Percentiles rank a stretch among this genome's conserved stretches.
These are phyloP conservation scores for Leccinellum luteum DNA, from an alignment of 768 basidiomycete species.

Conservation along the genomic window DNA sequence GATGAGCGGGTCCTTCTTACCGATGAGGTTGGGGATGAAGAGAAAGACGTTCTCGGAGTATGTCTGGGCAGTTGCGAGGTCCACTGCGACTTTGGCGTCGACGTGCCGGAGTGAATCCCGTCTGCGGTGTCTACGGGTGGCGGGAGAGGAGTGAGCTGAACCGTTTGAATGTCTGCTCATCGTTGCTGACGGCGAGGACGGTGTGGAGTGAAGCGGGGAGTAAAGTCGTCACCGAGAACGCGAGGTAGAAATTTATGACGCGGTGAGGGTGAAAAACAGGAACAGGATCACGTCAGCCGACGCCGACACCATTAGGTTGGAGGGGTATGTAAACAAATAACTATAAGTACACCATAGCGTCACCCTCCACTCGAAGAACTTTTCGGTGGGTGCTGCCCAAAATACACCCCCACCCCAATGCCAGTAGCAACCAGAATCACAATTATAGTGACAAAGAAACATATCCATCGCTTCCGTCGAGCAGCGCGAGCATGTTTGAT, in stretches of 20 bases:
- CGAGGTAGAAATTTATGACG: conserved; percentile 16
- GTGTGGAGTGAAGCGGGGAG: too few species aligned
- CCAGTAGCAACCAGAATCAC: conserved; percentile 50
- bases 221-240: too few species aligned
- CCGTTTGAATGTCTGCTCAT: conserved; percentile 28
- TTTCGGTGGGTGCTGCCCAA: conserved; percentile 8
- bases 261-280: conserved; percentile 13
- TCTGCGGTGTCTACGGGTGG: conserved; percentile 36
- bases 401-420: conserved; percentile 31
- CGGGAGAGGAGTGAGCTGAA: conserved; percentile 30
- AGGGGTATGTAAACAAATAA: not conserved
- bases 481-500: conserved; percentile 66
- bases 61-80: conserved; percentile 80
- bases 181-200: conserved; percentile 9
- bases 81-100: conserved; percentile 82
- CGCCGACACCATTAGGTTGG: too few species aligned
- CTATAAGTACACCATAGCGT: too few species aligned
- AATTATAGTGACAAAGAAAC: conserved; percentile 62
- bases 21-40: conserved; percentile 96
- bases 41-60: conserved; percentile 97
- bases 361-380: not conserved
- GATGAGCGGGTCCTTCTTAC: conserved; percentile 38
- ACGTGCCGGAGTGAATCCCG: conserved; percentile 64
- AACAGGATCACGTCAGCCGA: conserved; percentile 22
- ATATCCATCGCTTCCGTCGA: conserved; percentile 84